phyloP scores from a whole-genome alignment of 805 yeast genomes.

The Barnettozyma vustinii region DNA sequence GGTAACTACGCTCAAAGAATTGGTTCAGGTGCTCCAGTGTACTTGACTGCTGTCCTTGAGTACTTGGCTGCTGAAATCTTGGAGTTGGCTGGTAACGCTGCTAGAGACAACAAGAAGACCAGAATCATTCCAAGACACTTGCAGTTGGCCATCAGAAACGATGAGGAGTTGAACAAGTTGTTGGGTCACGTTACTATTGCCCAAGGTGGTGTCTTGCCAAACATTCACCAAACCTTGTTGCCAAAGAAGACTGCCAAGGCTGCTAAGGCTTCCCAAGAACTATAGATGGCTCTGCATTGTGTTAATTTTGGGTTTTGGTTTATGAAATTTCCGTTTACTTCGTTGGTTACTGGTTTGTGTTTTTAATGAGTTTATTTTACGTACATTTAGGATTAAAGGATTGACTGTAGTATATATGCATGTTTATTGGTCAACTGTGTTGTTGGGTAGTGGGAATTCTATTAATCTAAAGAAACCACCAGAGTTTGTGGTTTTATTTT shows the following conservation, averaged over 20 bases:
- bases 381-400: neutral
- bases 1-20: conserved; percentile 98
- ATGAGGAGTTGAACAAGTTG: conserved; percentile 95
- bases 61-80: conserved; percentile 96
- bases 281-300: conserved; percentile 27
- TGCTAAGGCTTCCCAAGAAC: conserved; percentile 62
- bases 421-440: no score
- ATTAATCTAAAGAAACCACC: no score
- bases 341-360: conserved; percentile 10
- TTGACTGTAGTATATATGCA: neutral
- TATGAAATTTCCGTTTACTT: conserved; percentile 10
- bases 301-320: conserved; percentile 5
- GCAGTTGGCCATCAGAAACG: conserved; percentile 97
- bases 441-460: no score
- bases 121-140: conserved; percentile 98
- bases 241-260: conserved; percentile 64
- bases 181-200: conserved; percentile 93
- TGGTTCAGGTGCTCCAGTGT: conserved; percentile 99
- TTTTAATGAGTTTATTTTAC: neutral
- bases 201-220: conserved; percentile 99
- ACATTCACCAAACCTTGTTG: conserved; percentile 91
- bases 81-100: conserved; percentile 99
- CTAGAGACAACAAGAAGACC: conserved; percentile 98
- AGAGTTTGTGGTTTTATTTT: no score
- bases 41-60: conserved; percentile 94